These are phyloP conservation scores for Hymenoscyphus salicellus DNA, from an alignment of 2,329 filamentous ascomycete species.

Conservation along the genomic window DNA sequence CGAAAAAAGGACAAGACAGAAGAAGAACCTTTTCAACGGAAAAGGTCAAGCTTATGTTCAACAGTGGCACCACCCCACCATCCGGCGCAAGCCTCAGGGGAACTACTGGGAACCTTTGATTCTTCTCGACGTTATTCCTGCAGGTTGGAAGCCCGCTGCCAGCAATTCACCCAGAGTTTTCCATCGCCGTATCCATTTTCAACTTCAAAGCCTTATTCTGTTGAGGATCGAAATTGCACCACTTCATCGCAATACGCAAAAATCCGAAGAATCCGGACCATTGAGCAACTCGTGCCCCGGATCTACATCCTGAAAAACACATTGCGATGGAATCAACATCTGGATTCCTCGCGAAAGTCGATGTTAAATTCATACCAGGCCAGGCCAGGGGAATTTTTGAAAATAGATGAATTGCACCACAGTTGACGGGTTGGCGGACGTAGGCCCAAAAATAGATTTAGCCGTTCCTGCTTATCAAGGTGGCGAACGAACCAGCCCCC, in stretches of 20 bases:
- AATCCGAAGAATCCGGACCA: no score
- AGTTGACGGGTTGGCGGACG: not conserved
- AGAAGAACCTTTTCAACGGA: not conserved
- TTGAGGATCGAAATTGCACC: no score
- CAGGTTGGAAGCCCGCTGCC: not conserved
- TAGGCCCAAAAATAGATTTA: conserved; percentile 16
- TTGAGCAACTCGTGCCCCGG: no score
- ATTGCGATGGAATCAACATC: not conserved
- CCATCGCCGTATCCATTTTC: no score
- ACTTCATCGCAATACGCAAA: no score
- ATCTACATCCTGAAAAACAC: no score
- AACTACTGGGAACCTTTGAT: not conserved
- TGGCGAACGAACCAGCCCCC: conserved; percentile 2
- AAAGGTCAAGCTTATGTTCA: not conserved
- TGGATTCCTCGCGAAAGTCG: not conserved
- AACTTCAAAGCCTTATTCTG: no score
- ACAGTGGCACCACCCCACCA: not conserved
- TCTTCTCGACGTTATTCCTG: not conserved
- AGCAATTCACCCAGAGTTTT: not conserved
- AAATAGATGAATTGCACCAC: not conserved
- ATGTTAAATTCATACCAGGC: not conserved
- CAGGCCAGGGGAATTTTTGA: not conserved
- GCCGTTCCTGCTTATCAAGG: conserved; percentile 12
- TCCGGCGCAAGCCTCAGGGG: not conserved
- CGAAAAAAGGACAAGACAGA: not conserved